Percentiles rank a stretch among this genome's conserved stretches.
Evolutionary conservation across 495 filamentous ascomycete genomes (phyloP).

Genomic region (Neohortaea acidophila): DNA sequence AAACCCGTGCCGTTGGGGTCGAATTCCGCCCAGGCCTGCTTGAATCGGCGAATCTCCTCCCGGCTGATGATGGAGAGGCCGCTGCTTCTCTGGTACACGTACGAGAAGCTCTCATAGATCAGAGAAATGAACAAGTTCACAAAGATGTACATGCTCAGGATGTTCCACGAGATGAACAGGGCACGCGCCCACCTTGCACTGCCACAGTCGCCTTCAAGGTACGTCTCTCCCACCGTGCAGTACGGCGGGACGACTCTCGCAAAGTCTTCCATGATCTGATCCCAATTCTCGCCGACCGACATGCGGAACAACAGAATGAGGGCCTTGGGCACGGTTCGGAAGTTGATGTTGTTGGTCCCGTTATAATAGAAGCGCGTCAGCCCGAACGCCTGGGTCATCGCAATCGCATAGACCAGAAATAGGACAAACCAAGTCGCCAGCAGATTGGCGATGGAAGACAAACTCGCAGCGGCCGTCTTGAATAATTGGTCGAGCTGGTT

Average conservation of each 20-base stretch:
- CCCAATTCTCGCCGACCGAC: conserved; percentile 92
- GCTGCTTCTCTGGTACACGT: conserved; percentile 93
- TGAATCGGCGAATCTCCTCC: conserved; percentile 90
- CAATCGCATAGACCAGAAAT: conserved; percentile 92
- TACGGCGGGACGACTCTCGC: conserved; percentile 59
- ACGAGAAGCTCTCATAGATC: conserved; percentile 98
- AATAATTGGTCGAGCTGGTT: conserved; percentile 97
- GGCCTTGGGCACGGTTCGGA: conserved; percentile 82
- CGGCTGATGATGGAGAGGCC: conserved; percentile 68
- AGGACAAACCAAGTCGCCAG: conserved; percentile 94
- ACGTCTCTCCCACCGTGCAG: conserved; percentile 51
- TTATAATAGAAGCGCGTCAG: conserved; percentile 69
- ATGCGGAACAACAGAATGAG: conserved; percentile 86
- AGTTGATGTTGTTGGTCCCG: conserved; percentile 74
- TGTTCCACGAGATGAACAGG: conserved; percentile 94
- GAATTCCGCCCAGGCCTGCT: conserved; percentile 92
- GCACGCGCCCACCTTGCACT: conserved; percentile 71
- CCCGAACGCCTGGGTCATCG: conserved; percentile 90
- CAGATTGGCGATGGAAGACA: conserved; percentile 80
- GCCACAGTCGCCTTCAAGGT: conserved; percentile 84
- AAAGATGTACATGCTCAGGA: conserved; percentile 99
- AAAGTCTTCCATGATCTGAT: conserved; percentile 91
- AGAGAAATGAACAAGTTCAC: conserved; percentile 96
- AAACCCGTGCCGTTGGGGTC: conserved; percentile 84
- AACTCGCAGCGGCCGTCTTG: conserved; percentile 94